phyloP scores from a whole-genome alignment of 2,329 filamentous ascomycete species.

The Didymella keratinophila region DNA sequence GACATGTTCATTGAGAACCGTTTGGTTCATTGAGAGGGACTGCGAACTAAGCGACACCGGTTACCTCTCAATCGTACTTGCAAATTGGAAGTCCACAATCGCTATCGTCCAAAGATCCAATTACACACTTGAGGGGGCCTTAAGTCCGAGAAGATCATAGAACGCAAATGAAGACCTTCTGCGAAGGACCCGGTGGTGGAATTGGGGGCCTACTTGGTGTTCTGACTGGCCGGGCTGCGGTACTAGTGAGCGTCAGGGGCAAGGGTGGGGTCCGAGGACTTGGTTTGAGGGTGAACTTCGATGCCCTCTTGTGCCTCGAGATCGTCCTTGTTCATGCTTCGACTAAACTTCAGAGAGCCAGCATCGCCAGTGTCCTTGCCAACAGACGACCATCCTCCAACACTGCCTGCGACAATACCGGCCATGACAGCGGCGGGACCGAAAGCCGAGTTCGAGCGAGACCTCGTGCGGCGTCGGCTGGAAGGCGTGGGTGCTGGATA shows the following conservation, averaged over 20 bases:
- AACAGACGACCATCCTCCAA: constrained; percentile 78
- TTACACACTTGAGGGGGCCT: too few species aligned
- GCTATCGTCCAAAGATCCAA: too few species aligned
- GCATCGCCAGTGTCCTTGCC: constrained; percentile 58
- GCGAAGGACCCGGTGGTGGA: constrained; percentile 54
- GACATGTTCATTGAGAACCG: too few species aligned
- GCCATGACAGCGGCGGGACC: constrained; percentile 81
- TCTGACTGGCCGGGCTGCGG: constrained; percentile 55
- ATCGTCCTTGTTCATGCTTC: constrained; percentile 47
- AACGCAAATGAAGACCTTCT: constrained; percentile 51
- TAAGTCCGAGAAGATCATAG: too few species aligned
- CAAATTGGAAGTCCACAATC: too few species aligned
- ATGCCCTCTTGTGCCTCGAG: constrained; percentile 55
- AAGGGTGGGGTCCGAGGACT: constrained; percentile 56
- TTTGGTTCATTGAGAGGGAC: too few species aligned
- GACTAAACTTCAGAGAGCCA: constrained; percentile 51
- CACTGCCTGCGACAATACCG: constrained; percentile 79
- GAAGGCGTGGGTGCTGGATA: constrained; percentile 60
- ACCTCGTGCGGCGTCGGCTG: constrained; percentile 68
- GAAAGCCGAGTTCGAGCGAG: constrained; percentile 75
- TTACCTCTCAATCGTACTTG: too few species aligned
- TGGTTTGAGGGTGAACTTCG: constrained; percentile 60
- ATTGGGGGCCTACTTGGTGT: constrained; percentile 54
- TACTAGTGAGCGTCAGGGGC: constrained; percentile 52
- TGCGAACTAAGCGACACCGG: too few species aligned